Percentiles rank a stretch among this genome's conserved stretches.
Evolutionary conservation across 768 basidiomycete species (phyloP).

Genomic region (Calocybe gangraenosa): DNA sequence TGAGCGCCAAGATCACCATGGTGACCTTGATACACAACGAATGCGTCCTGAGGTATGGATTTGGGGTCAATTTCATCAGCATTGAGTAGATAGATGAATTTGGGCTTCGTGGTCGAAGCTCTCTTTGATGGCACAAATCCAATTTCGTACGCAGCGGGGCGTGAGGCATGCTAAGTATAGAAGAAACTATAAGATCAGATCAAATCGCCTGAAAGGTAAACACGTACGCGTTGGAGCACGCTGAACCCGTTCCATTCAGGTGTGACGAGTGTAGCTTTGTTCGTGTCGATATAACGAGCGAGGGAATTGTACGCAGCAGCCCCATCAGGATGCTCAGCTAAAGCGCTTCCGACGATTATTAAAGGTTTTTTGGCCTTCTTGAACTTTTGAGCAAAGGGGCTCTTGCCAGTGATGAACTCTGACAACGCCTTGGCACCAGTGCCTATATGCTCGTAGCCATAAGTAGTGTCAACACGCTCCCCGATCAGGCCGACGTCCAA

Average conservation of each 20-base stretch:
- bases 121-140: conserved; percentile 87
- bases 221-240: conserved; percentile 82
- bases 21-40: conserved; percentile 98
- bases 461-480: conserved; percentile 85
- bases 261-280: conserved; percentile 72
- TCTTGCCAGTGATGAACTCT: conserved; percentile 75
- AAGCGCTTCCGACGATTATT: conserved; percentile 87
- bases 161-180: conserved; percentile 69
- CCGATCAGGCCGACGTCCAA: conserved; percentile 90
- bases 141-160: conserved; percentile 90
- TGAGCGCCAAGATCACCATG: conserved; percentile 97
- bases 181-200: background rate
- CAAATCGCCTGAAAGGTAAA: conserved; percentile 1
- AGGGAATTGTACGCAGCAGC: conserved; percentile 72
- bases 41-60: conserved; percentile 85
- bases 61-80: conserved; percentile 91
- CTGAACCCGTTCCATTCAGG: conserved; percentile 96
- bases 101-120: conserved; percentile 73
- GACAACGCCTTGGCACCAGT: conserved; percentile 68
- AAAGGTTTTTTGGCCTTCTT: conserved; percentile 86
- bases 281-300: conserved; percentile 72
- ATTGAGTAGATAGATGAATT: conserved; percentile 95
- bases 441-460: conserved; percentile 92
- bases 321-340: conserved; percentile 84
- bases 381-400: conserved; percentile 81